A percentile compares a stretch with the other conserved stretches of the same genome.
Evolutionary conservation across 2,329 filamentous ascomycete genomes (phyloP).

Genomic region (Colletotrichum sp.): DNA sequence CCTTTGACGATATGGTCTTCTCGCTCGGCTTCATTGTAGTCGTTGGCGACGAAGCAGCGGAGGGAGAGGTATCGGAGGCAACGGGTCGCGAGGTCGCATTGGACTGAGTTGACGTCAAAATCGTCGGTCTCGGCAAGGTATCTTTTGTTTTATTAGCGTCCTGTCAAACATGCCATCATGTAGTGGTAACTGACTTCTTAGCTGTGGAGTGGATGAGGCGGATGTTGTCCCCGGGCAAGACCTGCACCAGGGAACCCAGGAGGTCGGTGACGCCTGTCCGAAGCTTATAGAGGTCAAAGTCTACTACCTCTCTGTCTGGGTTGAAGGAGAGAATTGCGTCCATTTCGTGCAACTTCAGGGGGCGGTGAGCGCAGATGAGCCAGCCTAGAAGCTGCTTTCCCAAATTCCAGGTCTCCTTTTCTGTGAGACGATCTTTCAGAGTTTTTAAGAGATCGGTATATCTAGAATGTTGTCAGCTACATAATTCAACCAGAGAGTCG

Average conservation of each 20-base stretch:
- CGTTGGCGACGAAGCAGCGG: constrained; percentile 30
- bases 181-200: constrained; percentile 29
- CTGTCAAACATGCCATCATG: not conserved
- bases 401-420: constrained; percentile 22
- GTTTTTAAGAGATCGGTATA: constrained; percentile 31
- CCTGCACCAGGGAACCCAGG: constrained; percentile 41
- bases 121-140: constrained; percentile 28
- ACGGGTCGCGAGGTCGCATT: constrained; percentile 33
- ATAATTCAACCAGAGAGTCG: no score
- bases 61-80: constrained; percentile 40
- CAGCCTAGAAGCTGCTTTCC: constrained; percentile 39
- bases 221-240: constrained; percentile 32
- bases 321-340: constrained; percentile 37
- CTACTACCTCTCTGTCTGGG: constrained; percentile 5
- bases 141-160: not conserved
- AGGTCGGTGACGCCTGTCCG: constrained; percentile 28
- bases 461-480: no score
- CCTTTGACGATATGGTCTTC: constrained; percentile 24
- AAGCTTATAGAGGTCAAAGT: constrained; percentile 26
- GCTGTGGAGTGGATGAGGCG: constrained; percentile 43
- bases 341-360: constrained; percentile 45
- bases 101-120: constrained; percentile 26
- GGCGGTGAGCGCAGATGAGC: constrained; percentile 42
- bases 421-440: not conserved
- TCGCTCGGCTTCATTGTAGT: constrained; percentile 17